Evolutionary conservation across 2,329 filamentous ascomycete genomes (phyloP).

Genomic region (Thermochaetoides dissita): DNA sequence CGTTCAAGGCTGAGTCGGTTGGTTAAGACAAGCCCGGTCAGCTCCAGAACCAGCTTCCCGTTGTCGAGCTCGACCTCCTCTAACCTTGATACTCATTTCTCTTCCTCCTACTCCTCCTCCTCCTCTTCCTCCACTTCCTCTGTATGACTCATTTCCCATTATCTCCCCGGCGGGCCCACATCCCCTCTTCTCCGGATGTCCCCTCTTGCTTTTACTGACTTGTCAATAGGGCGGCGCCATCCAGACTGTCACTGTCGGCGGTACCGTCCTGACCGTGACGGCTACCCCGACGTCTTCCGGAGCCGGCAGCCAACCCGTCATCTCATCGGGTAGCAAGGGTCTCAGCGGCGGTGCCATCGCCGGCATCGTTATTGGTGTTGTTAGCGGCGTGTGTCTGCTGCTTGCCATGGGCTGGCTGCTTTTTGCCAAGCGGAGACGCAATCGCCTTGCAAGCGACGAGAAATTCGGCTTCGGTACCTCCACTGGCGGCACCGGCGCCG

Average conservation of each 20-base stretch:
- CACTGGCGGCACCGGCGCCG: conserved; percentile 34
- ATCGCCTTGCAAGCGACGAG: conserved; percentile 17
- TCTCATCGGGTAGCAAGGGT: conserved; percentile 14
- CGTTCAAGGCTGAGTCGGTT: no score
- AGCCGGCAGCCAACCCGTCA: conserved; percentile 1
- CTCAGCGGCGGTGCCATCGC: conserved; percentile 35
- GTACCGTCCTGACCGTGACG: conserved; percentile 40
- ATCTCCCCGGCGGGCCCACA: conserved; percentile 3
- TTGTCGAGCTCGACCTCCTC: conserved; percentile 12
- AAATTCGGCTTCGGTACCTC: conserved; percentile 29
- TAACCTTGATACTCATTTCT: no score
- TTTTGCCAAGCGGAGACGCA: conserved; percentile 26
- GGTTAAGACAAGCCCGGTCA: conserved; percentile 16
- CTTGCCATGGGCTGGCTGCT: conserved; percentile 26
- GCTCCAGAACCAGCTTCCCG: conserved; percentile 22
- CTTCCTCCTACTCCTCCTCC: conserved; percentile 13
- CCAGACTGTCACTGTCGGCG: conserved; percentile 41
- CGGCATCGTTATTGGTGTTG: conserved; percentile 39
- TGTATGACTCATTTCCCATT: not conserved
- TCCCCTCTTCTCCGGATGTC: conserved; percentile 1
- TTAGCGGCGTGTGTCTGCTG: conserved; percentile 28
- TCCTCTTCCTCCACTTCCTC: conserved; percentile 9
- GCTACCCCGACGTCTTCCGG: conserved; percentile 28
- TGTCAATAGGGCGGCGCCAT: conserved; percentile 18
- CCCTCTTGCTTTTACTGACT: not conserved